Percentiles rank a stretch among this genome's conserved stretches.
Conservation (phyloP, 371 early-diverging fungal species). For the Furculomyces boomerangus region DNA sequence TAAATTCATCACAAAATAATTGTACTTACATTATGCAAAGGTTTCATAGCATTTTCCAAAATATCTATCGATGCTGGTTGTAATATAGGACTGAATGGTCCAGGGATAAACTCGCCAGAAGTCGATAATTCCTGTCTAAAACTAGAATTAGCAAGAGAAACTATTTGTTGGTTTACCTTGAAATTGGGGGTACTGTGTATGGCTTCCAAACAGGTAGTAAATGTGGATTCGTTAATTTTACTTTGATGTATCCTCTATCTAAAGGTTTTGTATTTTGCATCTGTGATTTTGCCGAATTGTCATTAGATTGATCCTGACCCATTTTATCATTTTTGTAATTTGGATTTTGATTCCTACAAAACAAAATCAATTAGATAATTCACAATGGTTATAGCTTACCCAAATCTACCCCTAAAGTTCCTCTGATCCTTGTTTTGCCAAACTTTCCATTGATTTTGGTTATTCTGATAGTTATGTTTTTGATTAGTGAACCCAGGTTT, state of each 20-base stretch:
- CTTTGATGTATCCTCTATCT: neutral
- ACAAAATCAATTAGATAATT: too few relatives aligned
- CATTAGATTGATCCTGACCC: too few relatives aligned
- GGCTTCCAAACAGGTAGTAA: neutral
- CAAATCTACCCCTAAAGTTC: too few relatives aligned
- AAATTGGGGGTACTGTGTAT: neutral
- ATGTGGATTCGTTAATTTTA: neutral
- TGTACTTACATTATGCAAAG: slow-evolving; percentile 10
- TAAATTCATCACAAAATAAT: neutral
- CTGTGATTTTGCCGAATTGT: too few relatives aligned
- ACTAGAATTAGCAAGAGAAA: neutral
- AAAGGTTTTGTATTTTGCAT: too few relatives aligned
- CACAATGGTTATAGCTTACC: too few relatives aligned
- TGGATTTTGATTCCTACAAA: too few relatives aligned
- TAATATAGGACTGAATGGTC: slow-evolving; percentile 19
- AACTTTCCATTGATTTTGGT: too few relatives aligned
- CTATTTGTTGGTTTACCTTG: neutral
- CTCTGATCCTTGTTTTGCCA: too few relatives aligned
- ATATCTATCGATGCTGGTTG: slow-evolving; percentile 8
- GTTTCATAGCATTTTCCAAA: neutral
- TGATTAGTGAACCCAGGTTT: too few relatives aligned
- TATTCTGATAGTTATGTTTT: too few relatives aligned
- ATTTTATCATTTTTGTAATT: too few relatives aligned
- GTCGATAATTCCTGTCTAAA: neutral
- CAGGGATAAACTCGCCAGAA: slow-evolving; percentile 17